These are phyloP conservation scores for Cucumis hystrix DNA, from an alignment of 306 rosid genomes.

Conservation along the genomic window DNA sequence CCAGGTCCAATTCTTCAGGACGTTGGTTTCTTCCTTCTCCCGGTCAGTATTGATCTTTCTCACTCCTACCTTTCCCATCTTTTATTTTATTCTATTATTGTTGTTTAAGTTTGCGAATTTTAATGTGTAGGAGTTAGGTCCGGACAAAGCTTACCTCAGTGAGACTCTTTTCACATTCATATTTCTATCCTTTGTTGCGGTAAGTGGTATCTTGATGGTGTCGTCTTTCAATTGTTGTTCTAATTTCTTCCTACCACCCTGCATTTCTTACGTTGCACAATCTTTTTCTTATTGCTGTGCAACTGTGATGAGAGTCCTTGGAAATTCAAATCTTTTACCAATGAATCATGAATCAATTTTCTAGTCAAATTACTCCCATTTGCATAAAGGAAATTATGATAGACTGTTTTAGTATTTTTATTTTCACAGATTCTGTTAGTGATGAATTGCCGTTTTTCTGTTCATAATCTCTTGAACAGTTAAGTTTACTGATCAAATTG, in stretches of 20 bases:
- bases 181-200: slow-evolving; percentile 73
- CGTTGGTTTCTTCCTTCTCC: slow-evolving; percentile 72
- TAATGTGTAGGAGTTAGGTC: slow-evolving; percentile 69
- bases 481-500: neutral
- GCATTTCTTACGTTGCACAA: neutral
- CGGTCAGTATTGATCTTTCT: slow-evolving; percentile 31
- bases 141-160: slow-evolving; percentile 76
- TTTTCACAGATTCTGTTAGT: neutral
- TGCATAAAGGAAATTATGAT: neutral
- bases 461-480: neutral
- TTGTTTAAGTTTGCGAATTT: neutral
- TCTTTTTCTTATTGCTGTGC: neutral
- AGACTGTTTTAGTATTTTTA: neutral
- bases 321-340: neutral
- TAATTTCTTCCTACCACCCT: neutral
- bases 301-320: neutral
- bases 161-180: slow-evolving; percentile 71
- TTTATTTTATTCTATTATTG: slow-evolving; percentile 4
- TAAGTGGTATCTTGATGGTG: slow-evolving; percentile 19
- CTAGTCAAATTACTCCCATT: neutral
- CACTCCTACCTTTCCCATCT: neutral
- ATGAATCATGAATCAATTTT: neutral
- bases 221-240: neutral
- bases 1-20: slow-evolving; percentile 94
- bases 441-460: neutral